Conservation (phyloP, 2,329 filamentous ascomycete species). For the Aureobasidium sp. region DNA sequence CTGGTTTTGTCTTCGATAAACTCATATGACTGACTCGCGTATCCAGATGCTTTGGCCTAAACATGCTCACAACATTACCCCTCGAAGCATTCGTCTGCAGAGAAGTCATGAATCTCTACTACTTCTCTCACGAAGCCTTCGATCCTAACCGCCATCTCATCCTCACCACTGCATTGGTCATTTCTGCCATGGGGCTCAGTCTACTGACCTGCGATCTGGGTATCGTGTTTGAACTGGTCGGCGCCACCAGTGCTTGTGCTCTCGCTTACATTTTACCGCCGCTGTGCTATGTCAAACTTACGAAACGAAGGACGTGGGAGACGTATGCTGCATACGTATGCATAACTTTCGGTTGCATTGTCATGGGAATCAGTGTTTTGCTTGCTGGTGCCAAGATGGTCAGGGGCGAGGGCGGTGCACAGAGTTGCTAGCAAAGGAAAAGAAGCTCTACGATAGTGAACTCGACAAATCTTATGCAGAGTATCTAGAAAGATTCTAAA, state of each 20-base stretch:
- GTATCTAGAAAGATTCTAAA: background rate
- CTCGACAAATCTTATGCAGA: no score
- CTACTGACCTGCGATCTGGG: slow-evolving; percentile 89
- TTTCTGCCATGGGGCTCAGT: slow-evolving; percentile 65
- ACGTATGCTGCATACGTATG: slow-evolving; percentile 57
- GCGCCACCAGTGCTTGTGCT: slow-evolving; percentile 86
- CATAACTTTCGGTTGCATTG: slow-evolving; percentile 67
- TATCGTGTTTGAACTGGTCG: slow-evolving; percentile 90
- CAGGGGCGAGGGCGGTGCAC: slow-evolving; percentile 17
- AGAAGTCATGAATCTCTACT: slow-evolving; percentile 91
- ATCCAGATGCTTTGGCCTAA: slow-evolving; percentile 75
- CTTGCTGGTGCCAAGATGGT: slow-evolving; percentile 62
- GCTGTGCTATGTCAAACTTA: slow-evolving; percentile 89
- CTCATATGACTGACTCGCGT: background rate
- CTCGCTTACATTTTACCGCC: slow-evolving; percentile 94
- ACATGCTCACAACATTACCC: slow-evolving; percentile 96
- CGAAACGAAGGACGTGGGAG: slow-evolving; percentile 51
- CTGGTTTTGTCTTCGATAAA: background rate
- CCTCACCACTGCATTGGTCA: slow-evolving; percentile 75
- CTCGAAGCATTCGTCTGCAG: slow-evolving; percentile 96
- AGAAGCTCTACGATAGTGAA: no score
- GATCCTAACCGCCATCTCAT: slow-evolving; percentile 77
- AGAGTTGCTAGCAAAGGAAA: background rate
- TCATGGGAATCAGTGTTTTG: slow-evolving; percentile 73
- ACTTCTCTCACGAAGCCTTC: slow-evolving; percentile 63